Conservation (phyloP, 2,329 filamentous ascomycete species). For the Ascochyta rabiei region DNA sequence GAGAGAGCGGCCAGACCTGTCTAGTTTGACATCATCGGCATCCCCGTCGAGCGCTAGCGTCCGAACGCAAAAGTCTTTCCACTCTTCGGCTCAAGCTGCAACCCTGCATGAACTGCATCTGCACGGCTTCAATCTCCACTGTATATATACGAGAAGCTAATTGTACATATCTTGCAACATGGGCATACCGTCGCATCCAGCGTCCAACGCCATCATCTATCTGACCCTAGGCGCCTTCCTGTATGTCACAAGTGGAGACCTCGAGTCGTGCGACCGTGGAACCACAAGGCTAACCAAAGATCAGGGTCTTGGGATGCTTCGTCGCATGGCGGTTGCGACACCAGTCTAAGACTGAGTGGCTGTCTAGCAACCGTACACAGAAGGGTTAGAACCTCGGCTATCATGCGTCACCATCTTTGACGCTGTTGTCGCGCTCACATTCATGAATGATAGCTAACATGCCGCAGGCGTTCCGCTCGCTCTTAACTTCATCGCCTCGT, state of each 20-base stretch:
- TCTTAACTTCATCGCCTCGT: slow-evolving; percentile 88
- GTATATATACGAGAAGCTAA: slow-evolving; percentile 10
- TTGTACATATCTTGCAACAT: slow-evolving; percentile 54
- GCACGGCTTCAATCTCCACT: slow-evolving; percentile 13
- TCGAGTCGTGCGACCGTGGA: slow-evolving; percentile 2
- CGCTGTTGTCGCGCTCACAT: background rate
- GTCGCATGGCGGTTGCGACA: slow-evolving; percentile 63
- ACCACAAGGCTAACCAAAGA: slow-evolving; percentile 24
- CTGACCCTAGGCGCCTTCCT: slow-evolving; percentile 78
- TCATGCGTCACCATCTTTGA: slow-evolving; percentile 5
- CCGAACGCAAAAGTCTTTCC: slow-evolving; percentile 30
- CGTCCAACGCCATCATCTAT: slow-evolving; percentile 84
- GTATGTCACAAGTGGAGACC: slow-evolving; percentile 55
- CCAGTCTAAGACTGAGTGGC: slow-evolving; percentile 73
- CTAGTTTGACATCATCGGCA: slow-evolving; percentile 28
- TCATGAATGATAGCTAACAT: slow-evolving; percentile 32
- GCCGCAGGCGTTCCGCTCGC: slow-evolving; percentile 74
- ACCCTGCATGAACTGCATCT: slow-evolving; percentile 26
- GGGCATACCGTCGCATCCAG: slow-evolving; percentile 75
- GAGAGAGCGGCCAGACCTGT: background rate
- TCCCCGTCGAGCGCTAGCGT: slow-evolving; percentile 30
- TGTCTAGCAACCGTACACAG: slow-evolving; percentile 80
- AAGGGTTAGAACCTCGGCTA: slow-evolving; percentile 63
- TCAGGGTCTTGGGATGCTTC: slow-evolving; percentile 66
- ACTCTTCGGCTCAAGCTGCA: slow-evolving; percentile 17